Evolutionary conservation across 2,329 filamentous ascomycete genomes (phyloP), one percentile per base, ranked within the genome.

Genomic region (Teratosphaeria epicoccoides): DNA sequence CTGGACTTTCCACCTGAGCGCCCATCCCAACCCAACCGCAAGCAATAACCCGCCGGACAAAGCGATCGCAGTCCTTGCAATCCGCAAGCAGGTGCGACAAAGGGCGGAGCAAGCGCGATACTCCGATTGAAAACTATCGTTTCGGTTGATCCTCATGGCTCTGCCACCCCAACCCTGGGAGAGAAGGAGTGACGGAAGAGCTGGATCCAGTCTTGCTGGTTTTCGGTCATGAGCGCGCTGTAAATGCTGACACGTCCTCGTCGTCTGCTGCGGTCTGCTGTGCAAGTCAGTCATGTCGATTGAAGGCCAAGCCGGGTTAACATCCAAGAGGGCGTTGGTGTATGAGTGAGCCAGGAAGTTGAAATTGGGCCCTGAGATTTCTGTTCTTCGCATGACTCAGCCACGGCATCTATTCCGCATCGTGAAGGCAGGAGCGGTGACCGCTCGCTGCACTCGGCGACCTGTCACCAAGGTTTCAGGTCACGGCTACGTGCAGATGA

Each of bases 61-160:
- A 12, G 5, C 22, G 14, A 50, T 22, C 43, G 26, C 20, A 20
- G 24, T 63, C 61, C 58, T 63, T 53, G 45, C 57, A 51, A 46
- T 49, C 49, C 48, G 29, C 46, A 46, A 46, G 23, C 23, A 29
- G 25, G 24, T 26, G 28, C 37, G 37, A 46, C 46, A 20, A 50
- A 54, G 57, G 58, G 62, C 61, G 62, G 61, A 66, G 63, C 65
- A 57, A 65, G 58, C 58, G 60, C 52, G 58, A 58, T 56, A 43
- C 59, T 65, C 57, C 64, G 65, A 65, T 68, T 68, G 65, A 68
- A 68, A 68, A 68, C 65, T 68, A 68, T 66, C 62, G 44, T 63
- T 59, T 58, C 49, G 49, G 53, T 47, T 54, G 54, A 54, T 58
- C 60, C 56, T 63, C 61, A 63, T 56, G 52, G 59, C 60, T 56